Percentiles rank a stretch among this genome's conserved stretches.
Conservation (phyloP, 441 rosid genomes). For the Gossypium schwendimanii region DNA sequence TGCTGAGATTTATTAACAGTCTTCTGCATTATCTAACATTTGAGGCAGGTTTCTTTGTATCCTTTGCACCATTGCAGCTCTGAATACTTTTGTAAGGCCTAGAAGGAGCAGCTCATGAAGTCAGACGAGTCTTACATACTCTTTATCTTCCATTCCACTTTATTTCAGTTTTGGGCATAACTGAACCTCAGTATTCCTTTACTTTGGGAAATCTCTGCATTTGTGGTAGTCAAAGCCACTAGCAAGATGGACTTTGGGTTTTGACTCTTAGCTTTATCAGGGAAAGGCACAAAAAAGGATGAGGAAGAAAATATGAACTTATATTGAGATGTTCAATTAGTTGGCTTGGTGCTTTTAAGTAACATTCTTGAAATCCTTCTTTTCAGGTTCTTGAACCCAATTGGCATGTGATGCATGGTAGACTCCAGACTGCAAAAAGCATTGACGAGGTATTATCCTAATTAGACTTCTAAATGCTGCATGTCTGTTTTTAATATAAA, state of each 20-base stretch:
- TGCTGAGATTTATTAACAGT: conserved; percentile 91
- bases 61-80: not conserved
- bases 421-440: conserved; percentile 72
- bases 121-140: not conserved
- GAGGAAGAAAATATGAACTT: not conserved
- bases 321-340: not conserved
- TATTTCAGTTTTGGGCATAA: not conserved
- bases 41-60: conserved; percentile 59
- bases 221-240: not conserved
- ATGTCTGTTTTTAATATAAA: not conserved
- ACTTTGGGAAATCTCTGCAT: not conserved
- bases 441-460: conserved; percentile 66
- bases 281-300: not conserved
- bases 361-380: conserved; percentile 6
- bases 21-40: conserved; percentile 93
- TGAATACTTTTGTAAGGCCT: not conserved
- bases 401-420: conserved; percentile 81
- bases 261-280: not conserved
- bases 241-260: not conserved
- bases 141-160: not conserved
- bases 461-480: not conserved
- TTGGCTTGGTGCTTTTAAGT: not conserved
- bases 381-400: conserved; percentile 95
- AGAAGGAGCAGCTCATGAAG: not conserved
- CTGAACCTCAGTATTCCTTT: not conserved